phyloP scores from a whole-genome alignment of 2,329 filamentous ascomycete genomes.

The Samsoniella hepiali region DNA sequence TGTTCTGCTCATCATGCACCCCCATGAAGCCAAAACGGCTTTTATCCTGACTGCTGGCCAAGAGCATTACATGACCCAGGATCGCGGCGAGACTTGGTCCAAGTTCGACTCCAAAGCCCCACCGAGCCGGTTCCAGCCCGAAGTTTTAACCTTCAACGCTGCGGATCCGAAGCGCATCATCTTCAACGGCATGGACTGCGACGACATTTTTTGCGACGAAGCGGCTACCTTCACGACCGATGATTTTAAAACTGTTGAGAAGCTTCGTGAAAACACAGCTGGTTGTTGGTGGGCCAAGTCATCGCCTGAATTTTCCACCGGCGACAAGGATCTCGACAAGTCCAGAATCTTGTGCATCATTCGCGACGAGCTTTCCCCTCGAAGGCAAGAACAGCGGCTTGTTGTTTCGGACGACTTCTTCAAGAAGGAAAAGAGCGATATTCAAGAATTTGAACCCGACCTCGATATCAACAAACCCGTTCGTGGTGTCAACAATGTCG shows the following conservation, averaged over 20 bases:
- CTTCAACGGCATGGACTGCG: constrained; percentile 72
- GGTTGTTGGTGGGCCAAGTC: constrained; percentile 88
- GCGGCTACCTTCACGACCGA: constrained; percentile 74
- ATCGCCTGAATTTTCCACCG: constrained; percentile 68
- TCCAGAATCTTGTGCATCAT: constrained; percentile 78
- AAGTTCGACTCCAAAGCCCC: constrained; percentile 62
- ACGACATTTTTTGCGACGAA: constrained; percentile 61
- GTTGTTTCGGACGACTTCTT: constrained; percentile 85
- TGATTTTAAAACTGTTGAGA: constrained; percentile 70
- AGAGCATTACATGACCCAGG: constrained; percentile 77
- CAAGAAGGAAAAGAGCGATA: constrained; percentile 43
- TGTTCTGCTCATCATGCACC: constrained; percentile 68
- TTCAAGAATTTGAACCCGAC: constrained; percentile 69
- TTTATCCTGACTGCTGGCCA: constrained; percentile 70
- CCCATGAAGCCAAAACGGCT: constrained; percentile 73
- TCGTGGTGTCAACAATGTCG: constrained; percentile 76
- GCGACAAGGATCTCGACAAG: constrained; percentile 61
- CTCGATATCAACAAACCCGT: constrained; percentile 72
- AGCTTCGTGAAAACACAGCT: constrained; percentile 64
- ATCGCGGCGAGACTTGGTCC: constrained; percentile 79
- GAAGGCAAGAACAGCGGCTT: constrained; percentile 72
- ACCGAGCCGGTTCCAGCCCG: constrained; percentile 51
- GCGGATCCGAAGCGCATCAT: constrained; percentile 80
- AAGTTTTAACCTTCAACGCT: constrained; percentile 73
- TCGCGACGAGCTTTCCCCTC: constrained; percentile 66